phyloP scores from a whole-genome alignment of 2,329 filamentous ascomycete genomes.

The Botrytis tulipae region DNA sequence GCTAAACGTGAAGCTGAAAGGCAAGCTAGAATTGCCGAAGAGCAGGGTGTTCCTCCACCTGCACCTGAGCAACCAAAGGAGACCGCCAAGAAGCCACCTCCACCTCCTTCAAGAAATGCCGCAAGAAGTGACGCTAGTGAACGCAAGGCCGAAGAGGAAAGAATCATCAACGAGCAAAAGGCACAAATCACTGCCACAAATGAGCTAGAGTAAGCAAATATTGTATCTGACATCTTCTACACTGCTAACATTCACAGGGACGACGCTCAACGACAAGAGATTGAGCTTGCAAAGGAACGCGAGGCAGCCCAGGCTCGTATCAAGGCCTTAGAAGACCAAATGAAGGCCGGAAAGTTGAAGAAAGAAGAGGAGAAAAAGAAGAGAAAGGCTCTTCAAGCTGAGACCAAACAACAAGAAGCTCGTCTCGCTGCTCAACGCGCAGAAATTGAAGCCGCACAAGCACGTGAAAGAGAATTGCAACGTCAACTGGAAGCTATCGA shows the following conservation, averaged over 20 bases:
- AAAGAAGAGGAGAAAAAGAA: conserved; percentile 94
- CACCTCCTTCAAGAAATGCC: conserved; percentile 75
- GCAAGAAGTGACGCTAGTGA: conserved; percentile 58
- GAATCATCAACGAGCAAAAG: conserved; percentile 68
- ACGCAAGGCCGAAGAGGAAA: conserved; percentile 59
- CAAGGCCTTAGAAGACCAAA: conserved; percentile 88
- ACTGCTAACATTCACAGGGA: conserved; percentile 53
- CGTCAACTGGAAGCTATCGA: conserved; percentile 76
- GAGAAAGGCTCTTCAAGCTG: conserved; percentile 83
- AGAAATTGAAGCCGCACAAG: conserved; percentile 87
- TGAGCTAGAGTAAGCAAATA: conserved; percentile 73
- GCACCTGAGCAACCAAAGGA: conserved; percentile 25
- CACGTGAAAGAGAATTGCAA: conserved; percentile 86
- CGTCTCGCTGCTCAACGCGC: conserved; percentile 81
- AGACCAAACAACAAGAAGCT: conserved; percentile 84
- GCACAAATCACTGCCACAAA: conserved; percentile 71
- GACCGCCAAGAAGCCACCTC: conserved; percentile 69
- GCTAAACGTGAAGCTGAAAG: conserved; percentile 82
- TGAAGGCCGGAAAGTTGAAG: conserved; percentile 87
- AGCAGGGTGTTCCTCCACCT: conserved; percentile 38
- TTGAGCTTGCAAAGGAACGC: conserved; percentile 75
- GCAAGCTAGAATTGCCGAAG: conserved; percentile 49
- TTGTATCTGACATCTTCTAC: neutral
- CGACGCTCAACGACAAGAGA: conserved; percentile 71
- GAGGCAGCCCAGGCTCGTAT: conserved; percentile 80